Percentiles rank a stretch among this genome's conserved stretches.
These are phyloP conservation scores for Zygosaccharomyces pseudobailii DNA, from an alignment of 1,139 yeast species.

Conservation along the genomic window DNA sequence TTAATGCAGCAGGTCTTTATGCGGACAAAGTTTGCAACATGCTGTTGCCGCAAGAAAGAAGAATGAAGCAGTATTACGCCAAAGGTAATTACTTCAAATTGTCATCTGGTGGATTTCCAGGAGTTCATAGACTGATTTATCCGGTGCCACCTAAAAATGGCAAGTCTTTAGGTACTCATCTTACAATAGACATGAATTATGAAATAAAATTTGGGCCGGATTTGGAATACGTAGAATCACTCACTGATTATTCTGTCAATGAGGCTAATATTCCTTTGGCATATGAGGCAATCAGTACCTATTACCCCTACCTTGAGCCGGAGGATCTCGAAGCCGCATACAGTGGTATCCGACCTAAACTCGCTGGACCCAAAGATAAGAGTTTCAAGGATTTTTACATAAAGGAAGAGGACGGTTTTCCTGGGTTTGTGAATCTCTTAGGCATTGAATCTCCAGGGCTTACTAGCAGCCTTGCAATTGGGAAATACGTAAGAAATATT, in stretches of 20 bases:
- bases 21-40: conserved; percentile 68
- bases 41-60: conserved; percentile 60
- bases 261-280: conserved; percentile 50
- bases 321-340: conserved; percentile 61
- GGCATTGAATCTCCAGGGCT: conserved; percentile 92
- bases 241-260: conserved; percentile 48
- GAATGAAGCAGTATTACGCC: conserved; percentile 59
- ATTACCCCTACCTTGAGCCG: conserved; percentile 54
- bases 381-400: conserved; percentile 71
- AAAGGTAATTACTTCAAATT: conserved; percentile 71
- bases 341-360: conserved; percentile 80
- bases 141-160: conserved; percentile 75
- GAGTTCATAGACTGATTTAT: conserved; percentile 49
- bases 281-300: conserved; percentile 51
- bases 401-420: conserved; percentile 57
- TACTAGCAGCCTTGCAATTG: conserved; percentile 78
- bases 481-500: conserved; percentile 55
- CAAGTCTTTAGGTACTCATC: conserved; percentile 79
- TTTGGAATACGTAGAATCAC: conserved; percentile 66
- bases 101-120: conserved; percentile 34
- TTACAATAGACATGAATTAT: conserved; percentile 80
- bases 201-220: conserved; percentile 85
- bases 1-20: conserved; percentile 75
- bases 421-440: conserved; percentile 73
- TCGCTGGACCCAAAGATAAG: conserved; percentile 42